These are phyloP conservation scores for Laguncularia racemosa DNA, from an alignment of 345 rosid genomes.

Conservation along the genomic window DNA sequence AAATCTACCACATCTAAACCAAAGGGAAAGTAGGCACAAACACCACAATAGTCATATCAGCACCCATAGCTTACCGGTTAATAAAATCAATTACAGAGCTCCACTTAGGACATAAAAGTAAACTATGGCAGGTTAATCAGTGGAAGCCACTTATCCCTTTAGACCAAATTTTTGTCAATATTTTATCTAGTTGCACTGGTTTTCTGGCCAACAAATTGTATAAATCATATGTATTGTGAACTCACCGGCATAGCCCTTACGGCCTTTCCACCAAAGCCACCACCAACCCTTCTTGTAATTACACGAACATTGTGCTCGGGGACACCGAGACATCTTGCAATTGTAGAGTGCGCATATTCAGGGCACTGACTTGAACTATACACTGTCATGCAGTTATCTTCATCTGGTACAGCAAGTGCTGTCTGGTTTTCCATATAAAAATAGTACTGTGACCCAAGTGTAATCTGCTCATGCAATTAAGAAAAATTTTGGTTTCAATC, in stretches of 20 bases:
- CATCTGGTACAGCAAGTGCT: conserved; percentile 90
- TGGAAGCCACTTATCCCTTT: no score
- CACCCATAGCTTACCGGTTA: no score
- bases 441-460: conserved; percentile 81
- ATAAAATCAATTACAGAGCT: no score
- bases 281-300: conserved; percentile 84
- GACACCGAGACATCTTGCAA: conserved; percentile 74
- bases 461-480: conserved; percentile 31
- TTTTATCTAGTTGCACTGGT: not conserved
- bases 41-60: no score
- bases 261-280: conserved; percentile 94
- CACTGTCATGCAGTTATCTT: conserved; percentile 66
- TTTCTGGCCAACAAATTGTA: not conserved
- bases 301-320: conserved; percentile 75
- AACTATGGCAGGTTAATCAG: no score
- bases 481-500: not conserved
- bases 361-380: conserved; percentile 72
- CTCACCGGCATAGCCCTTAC: conserved; percentile 67
- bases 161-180: not conserved
- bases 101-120: no score
- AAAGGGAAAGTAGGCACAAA: no score
- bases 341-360: conserved; percentile 39
- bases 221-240: conserved; percentile 2
- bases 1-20: no score
- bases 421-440: conserved; percentile 87